Evolutionary conservation across 352 stramenopile genomes (phyloP).

Genomic region (Globisporangium echinulatum): DNA sequence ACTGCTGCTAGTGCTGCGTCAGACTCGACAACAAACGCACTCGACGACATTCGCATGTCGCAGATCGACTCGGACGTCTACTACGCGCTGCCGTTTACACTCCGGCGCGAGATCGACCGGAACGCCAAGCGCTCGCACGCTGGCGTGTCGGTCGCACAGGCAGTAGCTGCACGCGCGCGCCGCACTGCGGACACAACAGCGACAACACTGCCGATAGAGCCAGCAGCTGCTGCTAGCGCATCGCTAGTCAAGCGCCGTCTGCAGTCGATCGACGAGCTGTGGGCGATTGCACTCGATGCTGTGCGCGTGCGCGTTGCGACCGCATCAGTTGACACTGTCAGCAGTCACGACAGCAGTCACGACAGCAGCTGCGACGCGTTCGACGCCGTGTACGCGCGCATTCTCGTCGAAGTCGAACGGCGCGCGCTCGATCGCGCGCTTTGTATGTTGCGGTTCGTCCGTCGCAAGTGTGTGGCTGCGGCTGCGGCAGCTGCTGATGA

Average conservation of each 20-base stretch:
- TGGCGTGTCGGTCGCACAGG: neutral
- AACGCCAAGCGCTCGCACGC: conserved; percentile 42
- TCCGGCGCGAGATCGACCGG: conserved; percentile 66
- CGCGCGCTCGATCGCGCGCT: conserved; percentile 45
- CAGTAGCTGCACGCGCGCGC: neutral
- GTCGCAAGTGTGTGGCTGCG: conserved; percentile 40
- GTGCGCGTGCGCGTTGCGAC: too few species aligned
- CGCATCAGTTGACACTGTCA: too few species aligned
- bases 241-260: conserved; percentile 9
- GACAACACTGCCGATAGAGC: too few species aligned
- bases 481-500: neutral
- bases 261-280: conserved; percentile 52
- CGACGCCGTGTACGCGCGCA: conserved; percentile 68
- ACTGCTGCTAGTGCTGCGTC: neutral
- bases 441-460: conserved; percentile 66
- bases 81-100: conserved; percentile 49
- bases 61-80: conserved; percentile 80
- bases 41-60: conserved; percentile 70
- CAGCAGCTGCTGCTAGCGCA: too few species aligned
- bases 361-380: conserved; percentile 23
- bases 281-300: conserved; percentile 18
- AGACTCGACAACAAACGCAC: conserved; percentile 14
- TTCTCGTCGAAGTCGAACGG: conserved; percentile 65
- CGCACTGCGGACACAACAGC: neutral
- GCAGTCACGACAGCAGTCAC: too few species aligned